phyloP scores from a whole-genome alignment of 2,329 filamentous ascomycete species.

The Aspergillus hortae region DNA sequence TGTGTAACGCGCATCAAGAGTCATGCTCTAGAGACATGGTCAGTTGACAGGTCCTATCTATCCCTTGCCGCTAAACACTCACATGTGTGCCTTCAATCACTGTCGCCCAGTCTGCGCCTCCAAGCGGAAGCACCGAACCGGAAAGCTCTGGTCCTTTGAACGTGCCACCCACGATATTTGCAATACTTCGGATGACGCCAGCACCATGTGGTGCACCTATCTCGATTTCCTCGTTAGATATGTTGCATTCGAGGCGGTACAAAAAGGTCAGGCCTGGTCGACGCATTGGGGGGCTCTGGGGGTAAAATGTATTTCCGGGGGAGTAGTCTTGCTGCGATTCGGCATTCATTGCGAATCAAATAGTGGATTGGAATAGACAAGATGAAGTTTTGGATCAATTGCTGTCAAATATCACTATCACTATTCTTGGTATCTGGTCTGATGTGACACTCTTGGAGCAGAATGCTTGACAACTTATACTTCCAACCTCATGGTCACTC shows the following conservation, averaged over 20 bases:
- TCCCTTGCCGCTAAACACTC: background rate
- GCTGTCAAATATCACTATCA: too few relatives aligned
- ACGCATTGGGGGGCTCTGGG: slow-evolving; percentile 21
- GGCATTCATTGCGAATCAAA: too few relatives aligned
- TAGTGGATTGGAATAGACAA: too few relatives aligned
- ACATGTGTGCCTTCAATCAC: slow-evolving; percentile 23
- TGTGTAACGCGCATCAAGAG: slow-evolving; percentile 21
- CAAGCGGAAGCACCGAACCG: slow-evolving; percentile 16
- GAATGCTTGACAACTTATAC: too few relatives aligned
- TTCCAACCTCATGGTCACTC: too few relatives aligned
- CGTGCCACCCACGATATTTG: slow-evolving; percentile 20
- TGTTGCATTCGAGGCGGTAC: slow-evolving; percentile 23
- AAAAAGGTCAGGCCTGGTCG: slow-evolving; percentile 18
- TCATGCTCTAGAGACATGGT: slow-evolving; percentile 16
- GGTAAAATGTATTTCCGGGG: slow-evolving; percentile 20
- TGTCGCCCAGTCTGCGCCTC: slow-evolving; percentile 22
- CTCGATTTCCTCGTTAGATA: slow-evolving; percentile 19
- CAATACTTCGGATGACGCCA: slow-evolving; percentile 18
- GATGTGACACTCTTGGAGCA: too few relatives aligned
- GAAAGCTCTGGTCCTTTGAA: slow-evolving; percentile 21
- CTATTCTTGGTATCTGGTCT: too few relatives aligned
- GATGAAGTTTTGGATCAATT: too few relatives aligned
- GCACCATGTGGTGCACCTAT: slow-evolving; percentile 20
- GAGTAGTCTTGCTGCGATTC: slow-evolving; percentile 8
- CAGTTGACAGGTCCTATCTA: background rate